Evolutionary conservation across 306 rosid species (phyloP).

Genomic region (Acacia confusa): DNA sequence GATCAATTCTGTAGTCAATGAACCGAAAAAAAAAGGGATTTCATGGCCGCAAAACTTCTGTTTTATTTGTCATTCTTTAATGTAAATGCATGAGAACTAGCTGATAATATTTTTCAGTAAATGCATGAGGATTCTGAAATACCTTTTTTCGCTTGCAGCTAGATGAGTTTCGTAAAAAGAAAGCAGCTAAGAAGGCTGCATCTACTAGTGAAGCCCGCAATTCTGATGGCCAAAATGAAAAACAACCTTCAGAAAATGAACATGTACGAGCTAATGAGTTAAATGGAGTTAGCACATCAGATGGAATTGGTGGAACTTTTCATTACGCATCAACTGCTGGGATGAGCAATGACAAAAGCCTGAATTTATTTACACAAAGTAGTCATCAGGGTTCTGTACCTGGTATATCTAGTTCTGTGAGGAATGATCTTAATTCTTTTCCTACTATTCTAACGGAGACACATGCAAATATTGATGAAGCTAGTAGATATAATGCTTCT

Average conservation of each 20-base stretch:
- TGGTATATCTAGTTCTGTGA: constrained; percentile 33
- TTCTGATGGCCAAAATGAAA: constrained; percentile 54
- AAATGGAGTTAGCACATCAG: constrained; percentile 74
- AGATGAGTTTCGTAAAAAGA: constrained; percentile 95
- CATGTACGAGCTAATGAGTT: constrained; percentile 50
- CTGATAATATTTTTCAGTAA: background rate
- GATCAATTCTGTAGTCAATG: background rate
- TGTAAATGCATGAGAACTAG: background rate
- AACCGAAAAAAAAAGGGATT: background rate
- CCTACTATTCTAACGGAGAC: constrained; percentile 38
- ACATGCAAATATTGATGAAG: constrained; percentile 45
- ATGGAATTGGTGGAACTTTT: constrained; percentile 41
- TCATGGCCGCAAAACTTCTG: background rate
- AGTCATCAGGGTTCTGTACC: constrained; percentile 42
- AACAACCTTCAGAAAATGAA: constrained; percentile 65
- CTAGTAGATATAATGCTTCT: constrained; percentile 39
- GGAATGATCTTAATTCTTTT: constrained; percentile 40
- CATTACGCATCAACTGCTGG: constrained; percentile 40
- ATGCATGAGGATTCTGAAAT: background rate
- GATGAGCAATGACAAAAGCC: constrained; percentile 38
- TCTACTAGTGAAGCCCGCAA: constrained; percentile 40
- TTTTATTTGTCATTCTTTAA: background rate
- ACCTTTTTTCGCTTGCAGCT: constrained; percentile 53
- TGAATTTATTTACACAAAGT: constrained; percentile 38
- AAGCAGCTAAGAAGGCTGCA: constrained; percentile 72